Evolutionary conservation across 768 basidiomycete species (phyloP).

Genomic region (Boletus barrowsii): DNA sequence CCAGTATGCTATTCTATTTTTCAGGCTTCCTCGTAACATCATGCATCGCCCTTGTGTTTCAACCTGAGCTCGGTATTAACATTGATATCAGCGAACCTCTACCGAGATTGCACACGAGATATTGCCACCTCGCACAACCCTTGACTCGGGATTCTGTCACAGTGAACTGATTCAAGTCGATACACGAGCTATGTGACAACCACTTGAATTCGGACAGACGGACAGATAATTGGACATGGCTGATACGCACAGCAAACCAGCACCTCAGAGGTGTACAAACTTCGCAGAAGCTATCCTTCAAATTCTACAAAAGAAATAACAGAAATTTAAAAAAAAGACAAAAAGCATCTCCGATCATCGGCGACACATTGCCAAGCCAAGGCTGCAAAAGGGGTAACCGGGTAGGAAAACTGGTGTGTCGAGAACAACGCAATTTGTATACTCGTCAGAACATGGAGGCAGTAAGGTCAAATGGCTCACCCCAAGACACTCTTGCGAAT

Average conservation of each 20-base stretch:
- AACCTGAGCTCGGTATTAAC: no score
- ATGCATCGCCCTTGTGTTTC: no score
- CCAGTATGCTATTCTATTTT: no score
- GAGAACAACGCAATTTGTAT: background rate
- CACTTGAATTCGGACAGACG: constrained; percentile 1
- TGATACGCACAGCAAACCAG: constrained; percentile 20
- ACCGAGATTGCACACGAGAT: background rate
- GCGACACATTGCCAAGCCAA: background rate
- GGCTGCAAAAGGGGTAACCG: constrained; percentile 5
- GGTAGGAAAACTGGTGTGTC: background rate
- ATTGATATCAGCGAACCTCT: background rate
- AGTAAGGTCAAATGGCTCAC: constrained; percentile 1
- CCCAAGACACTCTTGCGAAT: background rate
- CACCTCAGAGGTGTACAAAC: background rate
- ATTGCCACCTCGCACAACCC: background rate
- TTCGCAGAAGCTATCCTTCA: background rate
- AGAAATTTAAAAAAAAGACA: background rate
- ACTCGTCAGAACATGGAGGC: background rate
- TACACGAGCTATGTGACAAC: constrained; percentile 10
- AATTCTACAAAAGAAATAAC: background rate
- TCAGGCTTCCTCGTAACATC: no score
- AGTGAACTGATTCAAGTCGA: background rate
- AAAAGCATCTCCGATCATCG: constrained; percentile 12
- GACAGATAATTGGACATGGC: constrained; percentile 5
- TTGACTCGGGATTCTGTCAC: background rate